Evolutionary conservation across 2,329 filamentous ascomycete genomes (phyloP).

Genomic region (Trichophyton rubrum): DNA sequence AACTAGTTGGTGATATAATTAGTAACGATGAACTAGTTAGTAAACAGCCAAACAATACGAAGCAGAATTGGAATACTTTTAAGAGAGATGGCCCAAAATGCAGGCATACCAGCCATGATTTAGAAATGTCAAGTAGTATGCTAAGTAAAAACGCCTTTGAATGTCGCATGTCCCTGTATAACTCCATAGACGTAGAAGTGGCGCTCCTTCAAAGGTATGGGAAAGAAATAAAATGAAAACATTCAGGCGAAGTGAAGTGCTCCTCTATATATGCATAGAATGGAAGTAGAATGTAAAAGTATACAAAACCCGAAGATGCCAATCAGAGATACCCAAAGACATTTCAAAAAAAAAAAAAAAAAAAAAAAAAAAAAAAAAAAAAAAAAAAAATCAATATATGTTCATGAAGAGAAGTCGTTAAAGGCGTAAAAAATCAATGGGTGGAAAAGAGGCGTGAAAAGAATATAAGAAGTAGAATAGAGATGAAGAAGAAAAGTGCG

Average conservation of each 20-base stretch:
- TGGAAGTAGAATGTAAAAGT: neutral
- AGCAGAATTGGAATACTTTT: neutral
- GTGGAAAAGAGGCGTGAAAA: neutral
- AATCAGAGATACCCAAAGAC: neutral
- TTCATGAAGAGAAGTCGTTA: slow-evolving; percentile 5
- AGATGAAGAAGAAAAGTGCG: neutral
- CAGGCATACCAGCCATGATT: neutral
- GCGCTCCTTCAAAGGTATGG: neutral
- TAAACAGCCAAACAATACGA: neutral
- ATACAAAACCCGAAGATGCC: slow-evolving; percentile 1
- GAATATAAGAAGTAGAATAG: neutral
- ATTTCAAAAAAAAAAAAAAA: neutral
- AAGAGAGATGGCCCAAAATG: neutral
- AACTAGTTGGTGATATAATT: neutral
- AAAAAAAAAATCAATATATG: neutral
- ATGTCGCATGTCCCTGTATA: neutral
- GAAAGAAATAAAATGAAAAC: neutral
- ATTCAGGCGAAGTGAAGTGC: neutral
- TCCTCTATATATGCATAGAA: slow-evolving; percentile 3
- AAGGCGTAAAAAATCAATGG: neutral
- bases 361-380: neutral
- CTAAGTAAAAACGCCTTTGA: neutral
- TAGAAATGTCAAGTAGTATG: neutral
- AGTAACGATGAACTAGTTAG: neutral
- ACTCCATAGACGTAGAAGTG: neutral